These are phyloP conservation scores for Anacardium occidentale DNA, from an alignment of 345 rosid genomes.

Conservation along the genomic window DNA sequence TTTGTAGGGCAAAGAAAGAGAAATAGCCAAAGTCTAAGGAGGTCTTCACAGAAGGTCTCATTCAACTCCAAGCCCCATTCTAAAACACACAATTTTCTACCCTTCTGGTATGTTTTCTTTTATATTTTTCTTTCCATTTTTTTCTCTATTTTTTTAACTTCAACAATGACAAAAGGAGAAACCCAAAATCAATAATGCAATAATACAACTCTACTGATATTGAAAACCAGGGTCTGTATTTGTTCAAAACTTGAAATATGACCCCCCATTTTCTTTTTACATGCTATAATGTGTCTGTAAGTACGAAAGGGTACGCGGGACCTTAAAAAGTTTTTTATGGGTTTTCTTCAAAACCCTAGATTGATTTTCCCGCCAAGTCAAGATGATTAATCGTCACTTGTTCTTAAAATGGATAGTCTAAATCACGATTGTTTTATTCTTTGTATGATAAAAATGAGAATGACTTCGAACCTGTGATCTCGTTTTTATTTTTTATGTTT, in stretches of 20 bases:
- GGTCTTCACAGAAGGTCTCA: constrained; percentile 16
- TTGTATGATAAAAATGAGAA: too few relatives aligned
- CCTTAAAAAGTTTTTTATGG: background rate
- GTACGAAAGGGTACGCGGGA: constrained; percentile 19
- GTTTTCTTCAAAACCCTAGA: constrained; percentile 36
- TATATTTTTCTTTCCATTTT: background rate
- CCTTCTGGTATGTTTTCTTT: constrained; percentile 30
- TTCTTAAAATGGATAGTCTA: too few relatives aligned
- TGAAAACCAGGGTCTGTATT: constrained; percentile 29
- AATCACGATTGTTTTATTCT: too few relatives aligned
- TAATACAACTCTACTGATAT: constrained; percentile 7
- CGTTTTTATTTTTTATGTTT: too few relatives aligned
- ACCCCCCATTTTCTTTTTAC: constrained; percentile 12
- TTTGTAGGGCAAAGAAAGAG: constrained; percentile 14
- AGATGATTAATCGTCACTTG: constrained; percentile 8
- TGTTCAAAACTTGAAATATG: constrained; percentile 28
- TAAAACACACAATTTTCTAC: background rate
- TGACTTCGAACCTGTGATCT: too few relatives aligned
- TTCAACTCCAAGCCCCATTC: constrained; percentile 8
- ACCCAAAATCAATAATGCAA: constrained; percentile 2
- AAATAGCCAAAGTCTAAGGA: constrained; percentile 23
- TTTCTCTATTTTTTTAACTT: background rate
- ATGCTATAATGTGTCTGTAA: constrained; percentile 21
- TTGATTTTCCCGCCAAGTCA: constrained; percentile 38
- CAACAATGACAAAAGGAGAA: constrained; percentile 2